These are phyloP conservation scores for Aspergillus olivimuriae DNA, from an alignment of 495 filamentous ascomycete genomes.

Conservation along the genomic window DNA sequence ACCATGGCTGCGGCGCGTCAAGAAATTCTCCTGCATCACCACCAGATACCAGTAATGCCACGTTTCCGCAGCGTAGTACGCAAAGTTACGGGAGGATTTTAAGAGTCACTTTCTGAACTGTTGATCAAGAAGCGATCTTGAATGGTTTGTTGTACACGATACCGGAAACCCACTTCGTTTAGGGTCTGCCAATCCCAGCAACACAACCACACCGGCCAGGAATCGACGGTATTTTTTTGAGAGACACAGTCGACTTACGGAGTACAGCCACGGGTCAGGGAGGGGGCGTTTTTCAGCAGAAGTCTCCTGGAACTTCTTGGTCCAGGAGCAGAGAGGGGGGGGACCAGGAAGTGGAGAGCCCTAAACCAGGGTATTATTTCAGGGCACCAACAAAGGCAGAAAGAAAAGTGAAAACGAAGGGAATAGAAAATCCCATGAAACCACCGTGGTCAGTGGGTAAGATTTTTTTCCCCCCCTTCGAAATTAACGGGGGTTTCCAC, in stretches of 20 bases:
- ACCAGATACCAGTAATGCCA: slow-evolving; percentile 10
- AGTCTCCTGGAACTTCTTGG: too few species aligned
- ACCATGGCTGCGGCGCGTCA: slow-evolving; percentile 6
- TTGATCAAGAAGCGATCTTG: slow-evolving; percentile 1
- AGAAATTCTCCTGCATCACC: slow-evolving; percentile 7
- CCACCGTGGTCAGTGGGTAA: background rate
- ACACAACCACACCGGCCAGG: background rate
- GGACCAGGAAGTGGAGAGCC: too few species aligned
- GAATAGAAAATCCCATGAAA: background rate
- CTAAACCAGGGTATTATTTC: too few species aligned
- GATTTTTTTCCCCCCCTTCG: too few species aligned
- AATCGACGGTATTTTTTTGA: too few species aligned
- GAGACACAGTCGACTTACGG: background rate
- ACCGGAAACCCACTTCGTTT: slow-evolving; percentile 1
- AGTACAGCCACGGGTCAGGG: too few species aligned
- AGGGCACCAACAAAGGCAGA: too few species aligned
- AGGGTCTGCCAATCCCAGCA: slow-evolving; percentile 1
- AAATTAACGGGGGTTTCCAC: too few species aligned
- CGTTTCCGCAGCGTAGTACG: slow-evolving; percentile 12
- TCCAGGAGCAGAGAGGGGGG: too few species aligned
- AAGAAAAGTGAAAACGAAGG: background rate
- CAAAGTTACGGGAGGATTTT: slow-evolving; percentile 2
- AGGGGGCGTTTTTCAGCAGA: too few species aligned
- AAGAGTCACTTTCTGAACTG: background rate
- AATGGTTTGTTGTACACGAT: slow-evolving; percentile 2